phyloP scores from a whole-genome alignment of 305 asterid species.

The Solanum aculeatissimum region DNA sequence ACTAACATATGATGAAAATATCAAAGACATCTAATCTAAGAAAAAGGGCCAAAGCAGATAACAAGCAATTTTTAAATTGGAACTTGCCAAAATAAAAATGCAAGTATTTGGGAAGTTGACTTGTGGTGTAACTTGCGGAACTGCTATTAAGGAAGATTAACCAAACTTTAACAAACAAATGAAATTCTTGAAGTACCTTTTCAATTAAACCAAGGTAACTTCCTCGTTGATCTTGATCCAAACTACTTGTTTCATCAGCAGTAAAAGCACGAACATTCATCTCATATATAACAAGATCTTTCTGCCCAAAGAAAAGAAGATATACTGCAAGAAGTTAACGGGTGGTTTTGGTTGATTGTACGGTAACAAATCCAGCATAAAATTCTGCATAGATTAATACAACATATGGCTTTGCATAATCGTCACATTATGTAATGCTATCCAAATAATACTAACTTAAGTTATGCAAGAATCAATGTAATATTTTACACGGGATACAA shows the following conservation, averaged over 20 bases:
- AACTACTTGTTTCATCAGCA: conserved; percentile 78
- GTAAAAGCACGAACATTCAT: conserved; percentile 95
- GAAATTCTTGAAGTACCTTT: conserved; percentile 38
- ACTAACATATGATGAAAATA: neutral
- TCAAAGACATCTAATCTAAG: neutral
- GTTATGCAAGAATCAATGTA: neutral
- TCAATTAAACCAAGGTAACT: conserved; percentile 94
- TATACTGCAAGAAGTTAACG: neutral
- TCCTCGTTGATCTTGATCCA: conserved; percentile 63
- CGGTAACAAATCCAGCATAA: neutral
- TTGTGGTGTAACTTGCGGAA: neutral
- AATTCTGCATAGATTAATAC: neutral
- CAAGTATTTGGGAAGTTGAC: neutral
- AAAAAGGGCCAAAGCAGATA: neutral
- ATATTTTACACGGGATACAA: neutral
- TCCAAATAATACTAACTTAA: neutral
- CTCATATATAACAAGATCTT: conserved; percentile 88
- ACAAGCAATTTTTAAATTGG: neutral
- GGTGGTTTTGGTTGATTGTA: neutral
- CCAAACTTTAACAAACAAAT: neutral
- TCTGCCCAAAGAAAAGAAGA: conserved; percentile 36
- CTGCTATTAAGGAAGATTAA: neutral
- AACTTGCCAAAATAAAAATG: neutral
- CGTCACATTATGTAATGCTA: neutral
- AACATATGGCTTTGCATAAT: neutral